Base-by-base conservation (phyloP, 2,329 filamentous ascomycete genomes). In the Botrytis byssoidea region DNA sequence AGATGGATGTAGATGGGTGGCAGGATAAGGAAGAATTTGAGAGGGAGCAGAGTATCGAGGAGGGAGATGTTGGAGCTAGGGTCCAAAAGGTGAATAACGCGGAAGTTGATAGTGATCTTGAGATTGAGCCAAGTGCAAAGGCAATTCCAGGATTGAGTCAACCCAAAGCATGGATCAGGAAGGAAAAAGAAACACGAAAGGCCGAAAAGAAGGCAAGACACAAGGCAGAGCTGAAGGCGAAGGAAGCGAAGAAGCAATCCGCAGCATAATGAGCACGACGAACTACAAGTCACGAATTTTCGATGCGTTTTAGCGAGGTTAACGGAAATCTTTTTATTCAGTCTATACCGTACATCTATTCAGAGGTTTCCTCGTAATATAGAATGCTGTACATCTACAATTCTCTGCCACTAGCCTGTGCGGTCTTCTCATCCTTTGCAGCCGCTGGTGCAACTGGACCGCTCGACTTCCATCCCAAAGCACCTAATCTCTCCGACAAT, bases 401-500 rank as follows among this genome's bases (percentile, higher is more conserved):
- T 84, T 97, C 94, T 76, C 93, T 88, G 73, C 94, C 94, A 60
- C 88, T 89, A 66, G 92, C 90, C 83, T 91, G 93, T 76, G 90
- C 86, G 46, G 90, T 88, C 80, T 87, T 88, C 67, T 60, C 72
- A 69, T 73, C 74, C 55, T 78, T 86, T n/a, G 66, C 35, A 57
- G 64, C 51, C 83, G 55, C 66, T 4, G 65, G 55, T 35, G 44
- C 81, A 80, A 83, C 89, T 87, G 74, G 81, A 80, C 72, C 76
- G 72, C 84, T 83, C 32, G 86, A 82, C 80, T 88, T 88, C 95
- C 95, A 99, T 77, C 93, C 91, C 75, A 99, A 88, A 1, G 95
- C 96, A 83, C 93, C 93, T 79, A 99, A 87, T 80, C 96, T 90
- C 88, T 99, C 97, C 1, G 95, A 93, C 77, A 99, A 86, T 78